Conservation (phyloP, 257 asterid genomes). For the Primulina tabacum region DNA sequence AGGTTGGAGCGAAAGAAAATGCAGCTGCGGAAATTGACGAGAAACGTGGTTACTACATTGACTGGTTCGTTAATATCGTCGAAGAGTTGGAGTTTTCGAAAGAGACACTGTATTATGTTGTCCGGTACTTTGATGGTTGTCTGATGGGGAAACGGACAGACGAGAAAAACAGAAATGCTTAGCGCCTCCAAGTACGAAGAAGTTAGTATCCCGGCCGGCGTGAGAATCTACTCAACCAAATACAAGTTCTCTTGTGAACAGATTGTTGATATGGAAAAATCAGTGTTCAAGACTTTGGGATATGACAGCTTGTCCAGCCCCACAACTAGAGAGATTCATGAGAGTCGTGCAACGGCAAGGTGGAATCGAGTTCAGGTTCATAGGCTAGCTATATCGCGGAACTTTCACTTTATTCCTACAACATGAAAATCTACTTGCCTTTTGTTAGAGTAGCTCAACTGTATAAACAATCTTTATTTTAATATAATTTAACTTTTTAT, state of each 20-base stretch:
- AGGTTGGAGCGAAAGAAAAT: neutral
- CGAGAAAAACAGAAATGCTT: neutral
- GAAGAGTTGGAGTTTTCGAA: neutral
- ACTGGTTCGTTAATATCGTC: constrained; percentile 18
- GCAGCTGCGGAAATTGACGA: constrained; percentile 43
- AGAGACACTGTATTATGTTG: constrained; percentile 6
- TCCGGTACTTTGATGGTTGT: constrained; percentile 15
- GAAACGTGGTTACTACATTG: constrained; percentile 46
- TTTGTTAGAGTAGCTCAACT: no score
- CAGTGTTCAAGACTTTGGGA: constrained; percentile 42
- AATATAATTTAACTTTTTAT: no score
- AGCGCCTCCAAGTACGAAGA: constrained; percentile 15
- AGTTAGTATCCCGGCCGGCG: neutral
- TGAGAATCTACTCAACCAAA: neutral
- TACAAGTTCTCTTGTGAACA: neutral
- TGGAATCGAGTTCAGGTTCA: constrained; percentile 45
- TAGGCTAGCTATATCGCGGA: constrained; percentile 53
- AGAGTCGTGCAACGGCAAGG: constrained; percentile 45
- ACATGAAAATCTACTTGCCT: constrained; percentile 44
- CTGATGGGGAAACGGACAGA: constrained; percentile 5
- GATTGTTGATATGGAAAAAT: constrained; percentile 30
- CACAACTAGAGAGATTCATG: constrained; percentile 49
- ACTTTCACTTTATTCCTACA: constrained; percentile 48
- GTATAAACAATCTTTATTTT: no score
- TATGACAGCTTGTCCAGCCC: constrained; percentile 51